Evolutionary conservation across 352 stramenopile genomes (phyloP).

Genomic region (Phytopythium mirpurense): DNA sequence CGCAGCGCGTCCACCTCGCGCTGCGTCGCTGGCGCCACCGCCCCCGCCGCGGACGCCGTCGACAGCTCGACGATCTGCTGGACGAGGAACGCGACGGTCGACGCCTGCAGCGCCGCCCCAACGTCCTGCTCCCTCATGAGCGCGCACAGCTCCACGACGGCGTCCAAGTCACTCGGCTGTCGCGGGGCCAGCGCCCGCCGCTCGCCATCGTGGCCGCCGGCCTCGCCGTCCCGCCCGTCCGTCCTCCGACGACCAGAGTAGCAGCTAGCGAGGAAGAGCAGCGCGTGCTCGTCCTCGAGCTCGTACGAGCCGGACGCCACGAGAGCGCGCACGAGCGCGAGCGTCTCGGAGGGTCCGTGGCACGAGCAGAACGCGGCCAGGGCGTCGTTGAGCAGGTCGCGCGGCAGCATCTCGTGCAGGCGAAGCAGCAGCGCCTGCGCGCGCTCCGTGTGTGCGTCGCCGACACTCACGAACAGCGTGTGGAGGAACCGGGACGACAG

Average conservation of each 20-base stretch:
- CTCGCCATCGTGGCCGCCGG: not conserved
- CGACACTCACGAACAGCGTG: constrained; percentile 39
- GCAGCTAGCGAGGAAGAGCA: constrained; percentile 59
- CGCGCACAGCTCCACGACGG: constrained; percentile 11
- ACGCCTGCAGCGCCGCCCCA: constrained; percentile 24
- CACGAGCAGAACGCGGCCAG: constrained; percentile 54
- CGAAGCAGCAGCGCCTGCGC: constrained; percentile 40
- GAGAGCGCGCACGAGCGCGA: constrained; percentile 37
- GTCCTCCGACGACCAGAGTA: constrained; percentile 8
- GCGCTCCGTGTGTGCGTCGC: constrained; percentile 20
- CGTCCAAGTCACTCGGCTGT: not conserved
- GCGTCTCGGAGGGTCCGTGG: constrained; percentile 19
- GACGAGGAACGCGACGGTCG: constrained; percentile 41
- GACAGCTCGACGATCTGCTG: constrained; percentile 38
- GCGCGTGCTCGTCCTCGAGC: constrained; percentile 46
- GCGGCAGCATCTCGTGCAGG: constrained; percentile 32
- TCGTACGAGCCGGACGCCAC: constrained; percentile 20
- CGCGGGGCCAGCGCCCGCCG: not conserved
- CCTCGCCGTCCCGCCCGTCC: not conserved
- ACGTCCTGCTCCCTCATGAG: constrained; percentile 22
- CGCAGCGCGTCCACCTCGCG: constrained; percentile 37
- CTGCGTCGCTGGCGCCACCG: constrained; percentile 12
- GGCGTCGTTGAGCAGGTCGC: constrained; percentile 33
- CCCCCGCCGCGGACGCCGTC: constrained; percentile 17
- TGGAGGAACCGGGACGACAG: constrained; percentile 42